Base-by-base conservation (phyloP, 2,329 filamentous ascomycete genomes). In the Microthyrium microscopicum region DNA sequence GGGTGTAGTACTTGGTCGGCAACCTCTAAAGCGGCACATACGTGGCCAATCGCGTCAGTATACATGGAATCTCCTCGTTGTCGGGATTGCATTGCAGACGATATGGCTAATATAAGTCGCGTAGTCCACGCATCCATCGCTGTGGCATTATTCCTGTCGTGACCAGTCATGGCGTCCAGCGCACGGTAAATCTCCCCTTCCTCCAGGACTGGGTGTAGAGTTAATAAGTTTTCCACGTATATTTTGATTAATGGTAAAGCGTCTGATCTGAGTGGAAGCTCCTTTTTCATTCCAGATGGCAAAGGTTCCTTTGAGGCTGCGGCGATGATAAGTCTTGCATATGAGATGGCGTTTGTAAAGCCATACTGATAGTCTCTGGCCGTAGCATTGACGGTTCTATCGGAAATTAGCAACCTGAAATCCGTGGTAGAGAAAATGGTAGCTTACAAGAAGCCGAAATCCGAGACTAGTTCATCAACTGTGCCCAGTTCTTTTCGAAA, bases 361-460 rank as follows among this genome's bases (percentile, higher is more conserved):
- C 83, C 78, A 51, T 92, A 83, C n/a, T n/a, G n/a, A 49, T 94
- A 94, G 53, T 95, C 89, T 48, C 84, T 70, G 2, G 85, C 87
- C 0, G 85, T 94, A 19, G 89, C 85, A 59, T 93, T 92, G 48
- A 98, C 82, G 4, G 87, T 83, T 36, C 83, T 89, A 19, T n/a
- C 12, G 12, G 29, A 7, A 8, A 8, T 9, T 8, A 29, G 27
- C 9, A 8, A 16, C 9, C 9, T 9, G 27, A 17, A 25, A 8
- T 25, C 22, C 13, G 22, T 8, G 13, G 13, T 25, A 8, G 8
- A 13, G 8, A 8, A 8, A 9, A 17, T 16, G 20, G 28, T 21
- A 35, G 33, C 76, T 55, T 52, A 91, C 74, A 94, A 59, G 47
- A 83, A 87, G 34, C 85, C 85, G 62, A 95, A 93, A 48, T 93